Evolutionary conservation across 164 flowering plant genomes (phyloP).

Genomic region (Sextonia rubra): DNA sequence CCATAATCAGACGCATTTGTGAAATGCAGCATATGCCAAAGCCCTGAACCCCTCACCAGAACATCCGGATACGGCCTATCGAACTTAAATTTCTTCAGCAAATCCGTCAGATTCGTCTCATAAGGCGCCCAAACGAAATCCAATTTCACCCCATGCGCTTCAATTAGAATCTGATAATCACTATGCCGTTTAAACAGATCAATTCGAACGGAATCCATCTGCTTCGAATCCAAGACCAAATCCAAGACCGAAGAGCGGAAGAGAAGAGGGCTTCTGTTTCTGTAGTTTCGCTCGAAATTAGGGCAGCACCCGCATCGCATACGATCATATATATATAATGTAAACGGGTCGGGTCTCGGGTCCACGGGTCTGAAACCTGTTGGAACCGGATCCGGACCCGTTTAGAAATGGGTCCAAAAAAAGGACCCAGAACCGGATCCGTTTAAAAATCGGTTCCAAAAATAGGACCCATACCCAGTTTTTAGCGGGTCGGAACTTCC

Average conservation of each 20-base stretch:
- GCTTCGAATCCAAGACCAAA: constrained; percentile 45
- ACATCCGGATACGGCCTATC: constrained; percentile 63
- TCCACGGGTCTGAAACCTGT: too few species aligned
- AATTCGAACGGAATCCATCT: constrained; percentile 34
- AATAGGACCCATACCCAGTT: too few species aligned
- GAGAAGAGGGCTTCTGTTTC: too few species aligned
- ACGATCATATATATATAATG: too few species aligned
- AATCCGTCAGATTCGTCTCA: constrained; percentile 28
- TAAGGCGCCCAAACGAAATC: constrained; percentile 95
- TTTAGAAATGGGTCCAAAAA: too few species aligned
- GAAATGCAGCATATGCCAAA: constrained; percentile 91
- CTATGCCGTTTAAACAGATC: constrained; percentile 80
- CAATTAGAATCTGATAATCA: constrained; percentile 53
- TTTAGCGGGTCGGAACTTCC: too few species aligned
- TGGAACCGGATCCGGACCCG: too few species aligned
- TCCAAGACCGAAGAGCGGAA: constrained; percentile 45
- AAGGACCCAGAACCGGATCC: too few species aligned
- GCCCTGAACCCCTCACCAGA: constrained; percentile 77
- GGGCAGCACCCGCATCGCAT: too few species aligned
- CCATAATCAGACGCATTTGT: constrained; percentile 61
- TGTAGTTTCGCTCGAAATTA: too few species aligned
- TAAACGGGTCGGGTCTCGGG: too few species aligned
- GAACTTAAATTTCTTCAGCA: constrained; percentile 27
- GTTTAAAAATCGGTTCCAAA: too few species aligned
- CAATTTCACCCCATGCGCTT: constrained; percentile 57